Percentiles rank a stretch among this genome's conserved stretches.
Conservation (phyloP, 257 asterid species). For the Schizonepeta tenuifolia region DNA sequence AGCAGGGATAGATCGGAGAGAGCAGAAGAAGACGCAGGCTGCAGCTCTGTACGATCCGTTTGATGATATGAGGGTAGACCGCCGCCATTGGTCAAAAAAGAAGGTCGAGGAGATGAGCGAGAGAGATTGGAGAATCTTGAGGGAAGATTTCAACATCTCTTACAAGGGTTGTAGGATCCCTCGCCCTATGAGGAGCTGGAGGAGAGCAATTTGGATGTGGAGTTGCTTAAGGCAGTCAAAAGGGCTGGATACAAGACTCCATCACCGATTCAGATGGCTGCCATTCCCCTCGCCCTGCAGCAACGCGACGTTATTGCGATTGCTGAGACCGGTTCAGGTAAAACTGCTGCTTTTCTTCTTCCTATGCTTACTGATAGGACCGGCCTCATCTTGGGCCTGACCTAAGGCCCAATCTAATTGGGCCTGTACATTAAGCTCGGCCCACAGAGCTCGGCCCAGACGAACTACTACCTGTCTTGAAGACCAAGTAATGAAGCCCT, state of each 20-base stretch:
- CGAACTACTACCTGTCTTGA: no score
- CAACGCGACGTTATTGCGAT: conserved; percentile 54
- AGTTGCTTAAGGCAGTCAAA: conserved; percentile 52
- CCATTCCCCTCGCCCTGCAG: conserved; percentile 53
- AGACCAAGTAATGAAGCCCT: no score
- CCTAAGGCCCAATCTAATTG: no score
- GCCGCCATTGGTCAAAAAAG: conserved; percentile 69
- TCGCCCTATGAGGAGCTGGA: conserved; percentile 58
- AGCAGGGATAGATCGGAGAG: conserved; percentile 61
- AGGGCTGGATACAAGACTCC: conserved; percentile 58
- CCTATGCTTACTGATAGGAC: conserved; percentile 60
- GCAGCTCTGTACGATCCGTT: conserved; percentile 53
- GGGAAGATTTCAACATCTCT: conserved; percentile 52
- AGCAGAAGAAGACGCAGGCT: conserved; percentile 55
- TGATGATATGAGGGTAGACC: conserved; percentile 58
- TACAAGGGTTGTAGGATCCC: conserved; percentile 60
- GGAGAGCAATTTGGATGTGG: conserved; percentile 47
- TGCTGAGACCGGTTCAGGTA: conserved; percentile 65
- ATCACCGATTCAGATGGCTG: conserved; percentile 60
- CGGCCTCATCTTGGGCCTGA: no score
- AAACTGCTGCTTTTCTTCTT: conserved; percentile 65
- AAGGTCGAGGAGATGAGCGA: conserved; percentile 49
- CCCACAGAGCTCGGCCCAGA: no score
- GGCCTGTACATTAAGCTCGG: no score
- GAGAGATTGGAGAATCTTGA: conserved; percentile 57